A percentile compares a stretch with the other conserved stretches of the same genome.
Evolutionary conservation across 441 rosid genomes (phyloP).

Genomic region (Pelargonium citronellum): DNA sequence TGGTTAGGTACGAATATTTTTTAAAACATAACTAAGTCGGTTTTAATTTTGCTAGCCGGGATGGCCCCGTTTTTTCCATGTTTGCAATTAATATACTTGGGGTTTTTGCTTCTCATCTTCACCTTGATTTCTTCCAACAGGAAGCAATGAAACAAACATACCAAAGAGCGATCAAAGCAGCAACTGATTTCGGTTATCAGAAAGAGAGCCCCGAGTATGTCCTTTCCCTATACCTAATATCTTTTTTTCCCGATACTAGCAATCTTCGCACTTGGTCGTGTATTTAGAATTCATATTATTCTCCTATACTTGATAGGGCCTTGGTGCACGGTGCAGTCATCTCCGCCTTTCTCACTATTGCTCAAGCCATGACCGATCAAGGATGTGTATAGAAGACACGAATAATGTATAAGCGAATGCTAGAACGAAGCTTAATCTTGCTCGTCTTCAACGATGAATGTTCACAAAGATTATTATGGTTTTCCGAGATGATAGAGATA

Average conservation of each 20-base stretch:
- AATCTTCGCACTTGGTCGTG: not conserved
- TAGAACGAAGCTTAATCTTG: too few relatives aligned
- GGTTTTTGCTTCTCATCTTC: conserved; percentile 1
- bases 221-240: conserved; percentile 11
- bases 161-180: conserved; percentile 84
- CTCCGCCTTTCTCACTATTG: conserved; percentile 80
- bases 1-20: too few relatives aligned
- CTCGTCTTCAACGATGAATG: too few relatives aligned
- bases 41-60: too few relatives aligned
- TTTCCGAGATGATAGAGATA: too few relatives aligned
- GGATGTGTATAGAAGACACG: conserved; percentile 61
- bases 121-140: conserved; percentile 36
- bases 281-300: not conserved
- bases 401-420: not conserved
- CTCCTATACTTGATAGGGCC: conserved; percentile 42
- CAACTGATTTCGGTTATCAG: conserved; percentile 82
- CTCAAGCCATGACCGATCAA: conserved; percentile 98
- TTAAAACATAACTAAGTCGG: too few relatives aligned
- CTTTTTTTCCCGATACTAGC: not conserved
- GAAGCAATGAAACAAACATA: conserved; percentile 95
- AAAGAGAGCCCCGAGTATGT: conserved; percentile 96
- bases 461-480: too few relatives aligned
- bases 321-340: conserved; percentile 83
- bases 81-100: conserved; percentile 7
- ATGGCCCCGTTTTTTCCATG: not conserved